Conservation (phyloP, 805 yeast species). For the Brettanomyces nanus region DNA sequence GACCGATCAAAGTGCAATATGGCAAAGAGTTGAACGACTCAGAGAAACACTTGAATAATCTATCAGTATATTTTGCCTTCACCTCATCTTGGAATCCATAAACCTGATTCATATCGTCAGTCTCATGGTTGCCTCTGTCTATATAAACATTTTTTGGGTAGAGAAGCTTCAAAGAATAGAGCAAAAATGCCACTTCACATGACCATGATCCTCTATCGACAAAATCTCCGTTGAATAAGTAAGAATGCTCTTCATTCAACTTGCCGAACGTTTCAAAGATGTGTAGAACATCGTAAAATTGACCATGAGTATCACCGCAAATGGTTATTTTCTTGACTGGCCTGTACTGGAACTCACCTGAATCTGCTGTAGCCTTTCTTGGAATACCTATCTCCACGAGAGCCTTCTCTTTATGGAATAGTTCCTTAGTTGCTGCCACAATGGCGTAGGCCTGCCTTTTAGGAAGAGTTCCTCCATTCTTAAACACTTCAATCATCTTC, state of each 20-base stretch:
- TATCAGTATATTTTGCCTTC: conserved; percentile 77
- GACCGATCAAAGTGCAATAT: conserved; percentile 71
- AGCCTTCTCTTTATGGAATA: conserved; percentile 55
- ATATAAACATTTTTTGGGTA: conserved; percentile 64
- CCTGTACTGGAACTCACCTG: conserved; percentile 28
- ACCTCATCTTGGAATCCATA: conserved; percentile 97
- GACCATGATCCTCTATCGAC: conserved; percentile 99
- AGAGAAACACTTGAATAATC: conserved; percentile 72
- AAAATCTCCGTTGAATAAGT: conserved; percentile 92
- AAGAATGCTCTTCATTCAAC: conserved; percentile 59
- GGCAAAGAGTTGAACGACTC: conserved; percentile 85
- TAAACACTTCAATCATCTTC: conserved; percentile 62
- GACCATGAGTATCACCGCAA: conserved; percentile 98
- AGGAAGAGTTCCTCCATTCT: conserved; percentile 67
- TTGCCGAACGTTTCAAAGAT: conserved; percentile 68
- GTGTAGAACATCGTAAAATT: conserved; percentile 81
- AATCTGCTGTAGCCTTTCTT: conserved; percentile 24
- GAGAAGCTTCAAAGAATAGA: conserved; percentile 68
- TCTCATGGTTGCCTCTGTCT: conserved; percentile 96
- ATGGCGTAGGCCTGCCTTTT: conserved; percentile 78
- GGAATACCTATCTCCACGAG: conserved; percentile 57
- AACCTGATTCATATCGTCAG: conserved; percentile 91
- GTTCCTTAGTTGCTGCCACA: conserved; percentile 57
- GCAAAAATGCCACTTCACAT: conserved; percentile 82
- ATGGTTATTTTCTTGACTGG: conserved; percentile 56